Conservation (phyloP, 306 rosid genomes). For the Cyamopsis tetragonoloba region DNA sequence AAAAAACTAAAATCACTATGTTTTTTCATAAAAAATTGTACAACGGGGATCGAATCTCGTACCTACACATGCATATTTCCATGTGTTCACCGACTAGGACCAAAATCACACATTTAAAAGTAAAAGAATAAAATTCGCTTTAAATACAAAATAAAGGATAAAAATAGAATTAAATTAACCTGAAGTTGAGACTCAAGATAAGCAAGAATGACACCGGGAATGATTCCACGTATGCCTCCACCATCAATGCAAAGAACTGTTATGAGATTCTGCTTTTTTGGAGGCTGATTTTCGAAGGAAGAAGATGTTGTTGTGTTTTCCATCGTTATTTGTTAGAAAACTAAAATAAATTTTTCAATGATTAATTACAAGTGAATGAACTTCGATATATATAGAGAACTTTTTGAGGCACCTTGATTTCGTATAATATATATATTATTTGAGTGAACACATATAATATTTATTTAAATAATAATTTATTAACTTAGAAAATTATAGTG, state of each 20-base stretch:
- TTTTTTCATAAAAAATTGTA: too few relatives aligned
- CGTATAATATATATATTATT: not conserved
- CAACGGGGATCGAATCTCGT: too few relatives aligned
- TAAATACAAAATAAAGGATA: too few relatives aligned
- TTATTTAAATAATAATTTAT: too few relatives aligned
- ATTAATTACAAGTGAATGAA: not conserved
- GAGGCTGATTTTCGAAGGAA: not conserved
- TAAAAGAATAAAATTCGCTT: too few relatives aligned
- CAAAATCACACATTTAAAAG: too few relatives aligned
- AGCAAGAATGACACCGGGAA: slow-evolving; percentile 37
- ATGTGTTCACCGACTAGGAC: too few relatives aligned
- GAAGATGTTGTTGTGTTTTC: not conserved
- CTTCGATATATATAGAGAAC: not conserved
- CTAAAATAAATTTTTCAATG: not conserved
- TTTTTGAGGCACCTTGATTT: not conserved
- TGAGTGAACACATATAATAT: too few relatives aligned
- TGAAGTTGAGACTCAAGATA: slow-evolving; percentile 39
- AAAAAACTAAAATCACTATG: too few relatives aligned
- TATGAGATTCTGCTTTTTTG: not conserved
- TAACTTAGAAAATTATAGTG: too few relatives aligned
- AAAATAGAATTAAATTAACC: too few relatives aligned
- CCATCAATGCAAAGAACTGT: slow-evolving; percentile 43
- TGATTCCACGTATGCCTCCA: slow-evolving; percentile 41
- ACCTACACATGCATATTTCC: too few relatives aligned
- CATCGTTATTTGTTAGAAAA: slow-evolving; percentile 2